Base-by-base conservation (phyloP, 768 basidiomycete species). In the Artomyces pyxidatus region DNA sequence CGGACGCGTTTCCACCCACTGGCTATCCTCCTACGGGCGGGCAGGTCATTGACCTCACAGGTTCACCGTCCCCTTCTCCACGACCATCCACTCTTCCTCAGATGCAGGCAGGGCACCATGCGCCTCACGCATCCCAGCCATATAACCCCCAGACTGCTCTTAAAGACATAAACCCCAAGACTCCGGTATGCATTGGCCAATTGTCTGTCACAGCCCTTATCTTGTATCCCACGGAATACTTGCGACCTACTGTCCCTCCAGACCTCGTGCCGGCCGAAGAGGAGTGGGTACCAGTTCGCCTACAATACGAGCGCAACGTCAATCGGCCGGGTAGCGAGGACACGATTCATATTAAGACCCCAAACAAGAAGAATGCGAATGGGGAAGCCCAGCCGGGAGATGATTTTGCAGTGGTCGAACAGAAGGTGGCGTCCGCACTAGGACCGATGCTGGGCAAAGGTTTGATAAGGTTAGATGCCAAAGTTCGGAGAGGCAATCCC, bases 141-240 rank as follows among this genome's bases (percentile, higher is more conserved):
- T 53, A 43, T 11, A 53, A 46, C 14, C 45, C 53, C 17, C 58
- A 52, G 23, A 55, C 57, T n/a, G 66, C 81, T 2, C 76, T 80
- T 3, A 68, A 71, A 8, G 83, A 87, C 39, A 65, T 88, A 16
- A 74, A 85, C 6, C 85, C 84, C 12, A 88, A 83, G 68, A 88
- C 86, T 0, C 85, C 88, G 14, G 81, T 94, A 45, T 94, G 92
- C 63, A 91, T 94, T 42, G 91, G 91, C 1, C 84, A 88, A 50
- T 72, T 94, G 29, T 72, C 74, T n/a, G 83, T 83, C 17, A 88
- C 85, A 16, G 90, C 88, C 12, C 77, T 94, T 23, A 80, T 94
- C 28, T 72, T 92, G n/a, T 88, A 90, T 63, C 89, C 86, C 7
- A 77, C 86, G 16, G 61, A 75, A 25, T 92, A 89, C 63, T 67